Evolutionary conservation across 2,329 filamentous ascomycete genomes (phyloP), one percentile per base, ranked within the genome.

Genomic region (Fusarium coicis): DNA sequence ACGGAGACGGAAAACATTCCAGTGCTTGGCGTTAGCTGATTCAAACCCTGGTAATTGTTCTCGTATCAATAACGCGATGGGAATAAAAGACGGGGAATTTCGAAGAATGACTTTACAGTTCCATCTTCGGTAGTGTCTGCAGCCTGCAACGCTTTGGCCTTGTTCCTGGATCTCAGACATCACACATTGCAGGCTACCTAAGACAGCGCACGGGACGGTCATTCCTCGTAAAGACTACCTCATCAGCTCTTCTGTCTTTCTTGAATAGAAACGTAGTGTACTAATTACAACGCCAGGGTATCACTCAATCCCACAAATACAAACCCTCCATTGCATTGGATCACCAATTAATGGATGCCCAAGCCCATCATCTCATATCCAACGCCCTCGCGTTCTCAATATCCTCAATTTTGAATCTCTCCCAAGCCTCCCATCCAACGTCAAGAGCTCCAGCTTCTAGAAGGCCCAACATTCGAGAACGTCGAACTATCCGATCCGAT

Each of bases 371-470:
- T 16, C n/a, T 12, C 23, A 54, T 54, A 54, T 54, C 50, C 34
- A 54, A 54, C 50, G 50, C 34, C 34, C 21, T 16, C 15, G 23
- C 50, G 50, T 54, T 54, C 50, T 28, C 4, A 30, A 28, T 15
- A 18, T 30, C 28, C 32, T 57, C 2, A 5, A 52, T 16, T 36
- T 15, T 36, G 15, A 36, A 36, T 15, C 53, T 9, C 12, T 49
- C 28, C n/a, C 39, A 36, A 26, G 10, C 34, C 21, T 21, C 15
- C 36, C 30, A 57, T 65, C 21, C 53, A 56, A 40, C 30, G 21
- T 68, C 67, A 73, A 50, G 63, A 67, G 16, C 30, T 44, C 42
- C 37, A 49, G 37, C 70, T 67, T 18, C 32, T 40, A 26, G 57
- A 61, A 44, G 71, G 68, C 11, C 36, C 36, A 3, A 28, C 23